A percentile compares a stretch with the other conserved stretches of the same genome.
phyloP scores from a whole-genome alignment of 2,329 filamentous ascomycete genomes.

The Nannizzia gypsea region DNA sequence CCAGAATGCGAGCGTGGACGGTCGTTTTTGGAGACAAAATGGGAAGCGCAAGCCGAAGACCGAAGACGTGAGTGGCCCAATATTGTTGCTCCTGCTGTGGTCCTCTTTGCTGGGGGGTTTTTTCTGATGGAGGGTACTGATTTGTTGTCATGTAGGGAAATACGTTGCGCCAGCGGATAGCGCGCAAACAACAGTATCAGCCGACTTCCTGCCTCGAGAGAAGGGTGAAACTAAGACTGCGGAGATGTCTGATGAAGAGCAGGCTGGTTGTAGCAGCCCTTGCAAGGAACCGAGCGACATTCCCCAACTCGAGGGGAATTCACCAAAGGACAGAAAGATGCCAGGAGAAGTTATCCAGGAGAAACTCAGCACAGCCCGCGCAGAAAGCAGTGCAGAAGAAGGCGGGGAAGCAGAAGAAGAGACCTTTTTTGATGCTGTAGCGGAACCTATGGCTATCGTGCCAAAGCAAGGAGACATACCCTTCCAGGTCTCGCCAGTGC shows the following conservation, averaged over 20 bases:
- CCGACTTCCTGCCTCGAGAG: neutral
- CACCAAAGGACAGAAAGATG: neutral
- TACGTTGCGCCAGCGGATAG: constrained; percentile 2
- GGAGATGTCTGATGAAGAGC: neutral
- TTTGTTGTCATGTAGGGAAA: constrained; percentile 1
- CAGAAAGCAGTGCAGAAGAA: neutral
- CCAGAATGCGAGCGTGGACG: constrained; percentile 16
- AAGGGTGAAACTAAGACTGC: neutral
- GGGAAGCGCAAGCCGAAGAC: constrained; percentile 24
- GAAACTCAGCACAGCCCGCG: neutral
- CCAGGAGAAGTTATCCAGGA: neutral
- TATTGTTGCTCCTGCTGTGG: neutral
- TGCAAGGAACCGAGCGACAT: neutral
- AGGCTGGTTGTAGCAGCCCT: neutral
- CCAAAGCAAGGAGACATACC: neutral
- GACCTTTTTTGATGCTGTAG: neutral
- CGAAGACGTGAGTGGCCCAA: constrained; percentile 21
- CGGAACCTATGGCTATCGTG: neutral
- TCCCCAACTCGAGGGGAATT: neutral
- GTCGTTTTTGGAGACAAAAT: constrained; percentile 33
- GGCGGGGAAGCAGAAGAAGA: neutral
- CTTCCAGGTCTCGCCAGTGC: neutral
- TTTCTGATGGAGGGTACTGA: neutral
- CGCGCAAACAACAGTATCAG: neutral
- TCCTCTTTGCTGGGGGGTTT: neutral